Base-by-base conservation (phyloP, 2,329 filamentous ascomycete species). In the Venturiaceae sp. region DNA sequence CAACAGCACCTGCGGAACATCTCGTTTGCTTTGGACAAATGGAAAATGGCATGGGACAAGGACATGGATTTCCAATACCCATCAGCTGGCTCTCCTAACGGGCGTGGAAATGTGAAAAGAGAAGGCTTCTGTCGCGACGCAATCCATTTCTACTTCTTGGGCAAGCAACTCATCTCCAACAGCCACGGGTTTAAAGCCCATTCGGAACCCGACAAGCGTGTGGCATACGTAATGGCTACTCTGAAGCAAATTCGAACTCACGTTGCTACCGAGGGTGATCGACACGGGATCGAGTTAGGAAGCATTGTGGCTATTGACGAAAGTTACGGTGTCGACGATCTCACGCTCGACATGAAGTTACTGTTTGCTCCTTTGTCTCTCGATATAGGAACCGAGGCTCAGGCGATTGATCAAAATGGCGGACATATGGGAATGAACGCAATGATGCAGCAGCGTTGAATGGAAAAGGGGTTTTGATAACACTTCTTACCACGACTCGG, bases 61-160 rank as follows among this genome's bases (percentile, higher is more conserved):
- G 87, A 90, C 64, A 84, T 88, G 75, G 75, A 79, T 13, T 73
- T 80, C 37, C 86, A 90, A 66, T 90, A 88, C 61, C 82, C 84
- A 6, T 81, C 74, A 26, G 66, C 69, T 5, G 50, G 46, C 26
- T 55, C 57, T 5, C 50, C 57, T 11, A 54, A 19, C 7, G 34
- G 28, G 26, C 34, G 33, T 30, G 55, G 36, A 5, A 41, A 30
- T 14, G 46, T 54, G 30, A 19, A 36, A 14, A 82, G 86, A 16
- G 80, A 84, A 63, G 86, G 87, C 0, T 89, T 89, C 69, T 88
- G 83, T 57, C 75, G 85, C 54, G 86, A 90, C 64, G 86, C 81
- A 1, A 81, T 88, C 14, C 85, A 88, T 65, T 90, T 86, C 68
- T 90, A 85, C 72, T 90, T 83, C 78, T 76, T 90, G 44, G 86